A percentile compares a stretch with the other conserved stretches of the same genome.
Conservation (phyloP, 2,329 filamentous ascomycete species). For the Phyllosticta citrichinensis region DNA sequence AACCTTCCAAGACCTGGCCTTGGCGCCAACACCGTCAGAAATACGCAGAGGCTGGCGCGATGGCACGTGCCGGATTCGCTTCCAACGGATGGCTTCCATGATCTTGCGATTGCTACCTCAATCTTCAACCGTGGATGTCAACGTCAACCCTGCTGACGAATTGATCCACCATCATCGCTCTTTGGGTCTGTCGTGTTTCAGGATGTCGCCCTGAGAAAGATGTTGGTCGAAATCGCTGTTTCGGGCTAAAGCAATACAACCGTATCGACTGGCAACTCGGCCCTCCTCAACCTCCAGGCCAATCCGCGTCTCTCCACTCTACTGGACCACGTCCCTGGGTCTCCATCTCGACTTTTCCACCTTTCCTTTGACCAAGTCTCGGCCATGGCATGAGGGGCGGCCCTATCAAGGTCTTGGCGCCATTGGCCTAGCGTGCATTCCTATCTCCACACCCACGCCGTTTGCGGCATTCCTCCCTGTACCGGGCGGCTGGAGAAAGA, state of each 20-base stretch:
- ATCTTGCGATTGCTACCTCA: neutral
- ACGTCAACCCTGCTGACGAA: neutral
- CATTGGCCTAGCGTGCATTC: slow-evolving; percentile 7
- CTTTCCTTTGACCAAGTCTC: slow-evolving; percentile 6
- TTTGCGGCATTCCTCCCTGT: slow-evolving; percentile 9
- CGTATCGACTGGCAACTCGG: neutral
- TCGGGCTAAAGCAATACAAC: neutral
- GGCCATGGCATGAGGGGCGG: neutral
- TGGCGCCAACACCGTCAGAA: neutral
- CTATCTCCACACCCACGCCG: slow-evolving; percentile 9
- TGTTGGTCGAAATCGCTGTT: neutral
- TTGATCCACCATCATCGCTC: slow-evolving; percentile 7
- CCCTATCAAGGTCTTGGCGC: neutral
- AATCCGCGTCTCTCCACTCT: neutral
- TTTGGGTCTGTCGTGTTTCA: slow-evolving; percentile 1
- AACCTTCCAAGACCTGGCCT: neutral
- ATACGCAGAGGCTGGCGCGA: neutral
- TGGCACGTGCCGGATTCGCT: neutral
- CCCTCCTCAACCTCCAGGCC: neutral
- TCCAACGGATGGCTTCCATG: neutral
- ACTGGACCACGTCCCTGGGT: neutral
- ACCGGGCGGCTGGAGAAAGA: slow-evolving; percentile 4
- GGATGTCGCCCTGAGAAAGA: neutral
- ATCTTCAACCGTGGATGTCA: slow-evolving; percentile 5
- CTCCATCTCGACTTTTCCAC: neutral